Evolutionary conservation across 2,329 filamentous ascomycete species (phyloP), one percentile per base, ranked within the genome.

Genomic region (Orbilia ellipsospora): DNA sequence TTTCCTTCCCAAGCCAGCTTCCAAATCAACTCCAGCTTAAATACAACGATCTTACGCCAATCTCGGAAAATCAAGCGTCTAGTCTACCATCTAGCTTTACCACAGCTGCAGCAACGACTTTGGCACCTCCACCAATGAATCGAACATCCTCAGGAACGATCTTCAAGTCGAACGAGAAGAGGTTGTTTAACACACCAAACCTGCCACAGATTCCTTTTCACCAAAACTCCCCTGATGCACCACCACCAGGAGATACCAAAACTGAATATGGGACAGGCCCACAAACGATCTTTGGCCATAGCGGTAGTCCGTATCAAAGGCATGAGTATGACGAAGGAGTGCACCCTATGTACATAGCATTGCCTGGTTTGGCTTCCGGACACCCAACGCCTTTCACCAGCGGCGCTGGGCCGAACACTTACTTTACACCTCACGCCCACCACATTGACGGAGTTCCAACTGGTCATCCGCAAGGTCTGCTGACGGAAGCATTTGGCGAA

Each of bases 141-240:
- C 62, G 69, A 18, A 73, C 69, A 12, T 55, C 57, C 23, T 73
- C 69, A 26, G 69, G 69, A 5, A 60, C 69, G 26, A 57, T 73
- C 40, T 31, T 73, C 3, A 73, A 73, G 28, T 66, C 69, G 13
- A 67, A 61, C n/a, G 69, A 67, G 13, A 55, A 62, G 52, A 66
- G 62, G 48, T 26, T 62, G 6, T 73, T 56, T 45, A 73, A 73
- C 23, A 62, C 31, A 45, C 16, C 51, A 18, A 73, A 50, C 18
- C 55, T 73, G 2, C 62, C 69, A 28, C 62, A 62, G 36, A 73
- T 73, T 12, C 66, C 69, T 2, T 73, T 73, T 36, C 69, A 66
- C 48, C 69, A 73, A 26, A 73, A 73, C 31, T 62, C 69, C 18
- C 69, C 69, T 50, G 69, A 73, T 31, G 69, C 69, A 7, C 69